These are phyloP conservation scores for Calonectria fujianensis DNA, from an alignment of 2,329 filamentous ascomycete species.

Conservation along the genomic window DNA sequence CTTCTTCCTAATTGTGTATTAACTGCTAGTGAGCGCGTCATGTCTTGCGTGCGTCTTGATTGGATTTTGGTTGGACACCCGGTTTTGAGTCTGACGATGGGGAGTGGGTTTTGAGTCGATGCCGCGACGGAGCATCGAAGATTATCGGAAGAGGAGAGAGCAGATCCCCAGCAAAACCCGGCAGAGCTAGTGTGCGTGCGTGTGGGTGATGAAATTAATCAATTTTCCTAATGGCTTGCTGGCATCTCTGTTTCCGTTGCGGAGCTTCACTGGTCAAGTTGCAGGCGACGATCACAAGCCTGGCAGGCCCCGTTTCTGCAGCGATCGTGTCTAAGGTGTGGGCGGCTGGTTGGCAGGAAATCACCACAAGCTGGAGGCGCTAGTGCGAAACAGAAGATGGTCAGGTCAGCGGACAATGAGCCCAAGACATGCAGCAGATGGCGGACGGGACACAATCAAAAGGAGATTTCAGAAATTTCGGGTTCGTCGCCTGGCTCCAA, in stretches of 20 bases:
- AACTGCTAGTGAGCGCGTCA: slow-evolving; percentile 12
- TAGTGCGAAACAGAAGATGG: slow-evolving; percentile 16
- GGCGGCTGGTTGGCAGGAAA: slow-evolving; percentile 19
- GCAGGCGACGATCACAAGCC: slow-evolving; percentile 19
- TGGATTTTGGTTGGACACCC: slow-evolving; percentile 3
- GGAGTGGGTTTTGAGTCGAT: slow-evolving; percentile 8
- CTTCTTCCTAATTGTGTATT: slow-evolving; percentile 13
- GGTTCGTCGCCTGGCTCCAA: background rate
- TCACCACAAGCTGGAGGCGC: slow-evolving; percentile 12
- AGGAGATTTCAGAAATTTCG: slow-evolving; percentile 15
- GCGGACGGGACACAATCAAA: slow-evolving; percentile 15
- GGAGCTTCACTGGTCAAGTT: background rate
- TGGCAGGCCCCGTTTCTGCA: slow-evolving; percentile 22
- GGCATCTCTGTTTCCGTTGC: slow-evolving; percentile 8
- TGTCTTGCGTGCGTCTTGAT: slow-evolving; percentile 11
- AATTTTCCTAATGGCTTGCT: slow-evolving; percentile 6
- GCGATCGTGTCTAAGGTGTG: slow-evolving; percentile 21
- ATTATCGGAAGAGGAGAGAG: background rate
- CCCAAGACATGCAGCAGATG: slow-evolving; percentile 10
- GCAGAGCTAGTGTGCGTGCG: background rate
- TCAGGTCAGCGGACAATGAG: slow-evolving; percentile 2
- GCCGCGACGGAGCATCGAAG: slow-evolving; percentile 12
- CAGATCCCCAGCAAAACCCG: background rate
- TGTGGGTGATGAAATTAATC: slow-evolving; percentile 16
- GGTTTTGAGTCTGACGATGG: background rate